Evolutionary conservation across 2,329 filamentous ascomycete genomes (phyloP), one percentile per base, ranked within the genome.

Genomic region (Fusarium poae): DNA sequence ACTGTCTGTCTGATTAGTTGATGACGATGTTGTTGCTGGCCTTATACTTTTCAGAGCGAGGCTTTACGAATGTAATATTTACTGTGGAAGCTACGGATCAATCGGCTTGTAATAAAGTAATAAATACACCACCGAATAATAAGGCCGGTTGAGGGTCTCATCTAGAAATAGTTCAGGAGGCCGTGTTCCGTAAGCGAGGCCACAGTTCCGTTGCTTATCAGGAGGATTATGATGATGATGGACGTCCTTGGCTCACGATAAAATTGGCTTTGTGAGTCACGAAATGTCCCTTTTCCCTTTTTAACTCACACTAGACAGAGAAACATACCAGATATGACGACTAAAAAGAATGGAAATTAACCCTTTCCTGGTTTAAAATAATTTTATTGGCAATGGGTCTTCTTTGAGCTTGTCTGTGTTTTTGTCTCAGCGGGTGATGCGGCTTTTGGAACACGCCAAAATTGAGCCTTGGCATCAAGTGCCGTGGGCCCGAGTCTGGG

Each of bases 401-500:
- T 45, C 15, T 60, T 54, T 65, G 53, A 55, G 43, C 42, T 61
- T 59, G 34, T 34, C 23, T 35, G n/a, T 37, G 55, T 55, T 34
- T 32, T 32, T 37, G 55, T 62, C 48, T 55, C 52, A 58, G 69
- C 72, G 72, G 72, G 72, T 72, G 74, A 69, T 74, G 69, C 74
- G 73, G 72, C 72, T 76, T 62, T 66, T 64, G 63, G 64, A 65
- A 57, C 64, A 61, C 15, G 32, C 65, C 62, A 62, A 61, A 62
- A 48, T 68, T 60, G 20, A 51, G 57, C 57, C 72, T 74, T 74
- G 72, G 72, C 72, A 72, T 65, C 65, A 76, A 71, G 66, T 77
- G 75, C 76, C 75, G 75, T 76, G 66, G 65, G 67, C 70, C 75
- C 75, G 75, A 71, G 60, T 50, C 49, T 51, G 58, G 61, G 53